Evolutionary conservation across 2,329 filamentous ascomycete genomes (phyloP).

Genomic region (Biscogniauxia sp.): DNA sequence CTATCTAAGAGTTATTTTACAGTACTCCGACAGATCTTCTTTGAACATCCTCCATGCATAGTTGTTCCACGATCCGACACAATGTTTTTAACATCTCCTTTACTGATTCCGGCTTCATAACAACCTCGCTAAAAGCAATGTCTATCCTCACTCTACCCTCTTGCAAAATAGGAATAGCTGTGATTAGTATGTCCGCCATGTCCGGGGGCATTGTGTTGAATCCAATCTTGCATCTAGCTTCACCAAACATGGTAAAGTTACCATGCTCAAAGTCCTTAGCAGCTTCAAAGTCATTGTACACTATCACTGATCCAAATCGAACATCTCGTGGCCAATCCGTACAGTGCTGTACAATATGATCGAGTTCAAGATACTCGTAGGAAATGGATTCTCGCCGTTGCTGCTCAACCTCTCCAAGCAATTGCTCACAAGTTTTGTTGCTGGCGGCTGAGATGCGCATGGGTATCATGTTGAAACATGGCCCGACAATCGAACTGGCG

Average conservation of each 20-base stretch:
- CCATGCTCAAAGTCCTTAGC: neutral
- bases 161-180: neutral
- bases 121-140: neutral
- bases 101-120: neutral
- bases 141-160: neutral
- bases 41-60: neutral
- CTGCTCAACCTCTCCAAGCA: neutral
- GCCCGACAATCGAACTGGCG: neutral
- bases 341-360: neutral
- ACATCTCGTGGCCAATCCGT: neutral
- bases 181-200: neutral
- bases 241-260: neutral
- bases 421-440: neutral
- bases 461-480: neutral
- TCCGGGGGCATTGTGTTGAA: neutral
- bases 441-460: neutral
- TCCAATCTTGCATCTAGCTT: neutral
- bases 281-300: neutral
- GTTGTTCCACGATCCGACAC: neutral
- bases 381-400: neutral
- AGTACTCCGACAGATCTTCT: neutral
- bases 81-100: neutral
- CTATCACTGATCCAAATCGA: neutral
- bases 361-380: neutral
- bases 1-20: neutral